Conservation (phyloP, 2,329 filamentous ascomycete genomes). For the Arthrobotrys sphaeroides region DNA sequence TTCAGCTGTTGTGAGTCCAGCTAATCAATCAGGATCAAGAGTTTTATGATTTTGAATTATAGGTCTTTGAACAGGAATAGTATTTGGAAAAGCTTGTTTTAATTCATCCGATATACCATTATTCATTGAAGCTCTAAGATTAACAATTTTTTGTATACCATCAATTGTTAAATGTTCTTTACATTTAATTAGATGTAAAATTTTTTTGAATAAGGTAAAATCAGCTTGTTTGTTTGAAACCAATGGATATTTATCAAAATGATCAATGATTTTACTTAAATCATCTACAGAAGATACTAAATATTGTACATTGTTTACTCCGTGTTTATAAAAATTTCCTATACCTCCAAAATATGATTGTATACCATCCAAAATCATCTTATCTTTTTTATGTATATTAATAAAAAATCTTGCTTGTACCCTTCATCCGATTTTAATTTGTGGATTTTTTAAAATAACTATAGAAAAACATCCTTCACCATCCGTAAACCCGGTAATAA, state of each 20-base stretch:
- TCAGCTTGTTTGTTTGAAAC: slow-evolving; percentile 12
- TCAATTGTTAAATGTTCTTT: too few relatives aligned
- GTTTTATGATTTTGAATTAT: slow-evolving; percentile 2
- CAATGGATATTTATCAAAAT: too few relatives aligned
- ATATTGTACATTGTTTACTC: slow-evolving; percentile 28
- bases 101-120: slow-evolving; percentile 13
- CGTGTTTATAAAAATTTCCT: slow-evolving; percentile 24
- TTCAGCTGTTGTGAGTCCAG: slow-evolving; percentile 2
- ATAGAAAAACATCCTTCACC: slow-evolving; percentile 27
- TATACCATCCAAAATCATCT: slow-evolving; percentile 18
- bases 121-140: slow-evolving; percentile 18
- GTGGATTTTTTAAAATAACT: slow-evolving; percentile 29
- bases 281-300: too few relatives aligned
- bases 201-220: slow-evolving; percentile 8
- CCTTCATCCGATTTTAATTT: slow-evolving; percentile 23
- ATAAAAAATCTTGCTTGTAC: slow-evolving; percentile 24
- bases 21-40: slow-evolving; percentile 11
- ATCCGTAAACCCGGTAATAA: slow-evolving; percentile 29
- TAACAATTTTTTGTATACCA: slow-evolving; percentile 18
- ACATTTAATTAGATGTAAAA: slow-evolving; percentile 6
- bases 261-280: too few relatives aligned
- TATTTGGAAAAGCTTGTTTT: background rate
- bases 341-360: slow-evolving; percentile 15
- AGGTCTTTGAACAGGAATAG: background rate
- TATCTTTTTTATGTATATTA: slow-evolving; percentile 31